phyloP scores from a whole-genome alignment of 371 early-diverging fungal species.

The Mucor circinelloides region DNA sequence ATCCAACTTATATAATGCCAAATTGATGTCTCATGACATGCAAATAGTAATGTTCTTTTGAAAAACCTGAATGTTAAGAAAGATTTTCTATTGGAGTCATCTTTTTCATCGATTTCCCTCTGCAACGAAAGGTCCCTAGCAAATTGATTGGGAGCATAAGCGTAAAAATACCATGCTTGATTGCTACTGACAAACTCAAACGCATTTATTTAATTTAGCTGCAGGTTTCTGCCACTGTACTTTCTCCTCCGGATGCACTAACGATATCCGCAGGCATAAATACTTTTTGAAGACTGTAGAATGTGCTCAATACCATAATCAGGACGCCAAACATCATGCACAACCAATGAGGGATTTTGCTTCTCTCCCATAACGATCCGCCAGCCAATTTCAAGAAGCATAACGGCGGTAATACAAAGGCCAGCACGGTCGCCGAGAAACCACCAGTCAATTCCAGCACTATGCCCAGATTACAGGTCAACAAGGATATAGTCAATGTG shows the following conservation, averaged over 20 bases:
- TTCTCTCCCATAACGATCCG: conserved; percentile 49
- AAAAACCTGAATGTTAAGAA: background rate
- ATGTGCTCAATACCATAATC: conserved; percentile 72
- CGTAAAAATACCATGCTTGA: too few species aligned
- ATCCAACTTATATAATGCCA: too few species aligned
- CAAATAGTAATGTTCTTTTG: background rate
- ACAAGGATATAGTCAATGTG: conserved; percentile 61
- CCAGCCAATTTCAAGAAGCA: conserved; percentile 69
- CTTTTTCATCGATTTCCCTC: too few species aligned
- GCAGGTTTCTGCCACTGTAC: conserved; percentile 3
- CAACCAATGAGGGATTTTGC: conserved; percentile 64
- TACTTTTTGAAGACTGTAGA: conserved; percentile 44
- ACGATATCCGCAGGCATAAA: background rate
- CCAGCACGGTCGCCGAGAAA: conserved; percentile 78
- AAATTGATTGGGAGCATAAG: too few species aligned
- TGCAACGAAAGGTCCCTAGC: too few species aligned
- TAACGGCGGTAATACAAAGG: conserved; percentile 76
- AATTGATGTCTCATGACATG: background rate
- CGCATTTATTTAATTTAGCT: background rate
- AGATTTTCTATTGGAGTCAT: background rate
- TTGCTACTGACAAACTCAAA: background rate
- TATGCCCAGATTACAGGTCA: conserved; percentile 74
- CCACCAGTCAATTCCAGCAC: conserved; percentile 80
- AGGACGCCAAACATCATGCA: conserved; percentile 66
- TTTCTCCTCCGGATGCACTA: background rate